Conservation (phyloP, 805 yeast species). For the Ogataea methylovora region DNA sequence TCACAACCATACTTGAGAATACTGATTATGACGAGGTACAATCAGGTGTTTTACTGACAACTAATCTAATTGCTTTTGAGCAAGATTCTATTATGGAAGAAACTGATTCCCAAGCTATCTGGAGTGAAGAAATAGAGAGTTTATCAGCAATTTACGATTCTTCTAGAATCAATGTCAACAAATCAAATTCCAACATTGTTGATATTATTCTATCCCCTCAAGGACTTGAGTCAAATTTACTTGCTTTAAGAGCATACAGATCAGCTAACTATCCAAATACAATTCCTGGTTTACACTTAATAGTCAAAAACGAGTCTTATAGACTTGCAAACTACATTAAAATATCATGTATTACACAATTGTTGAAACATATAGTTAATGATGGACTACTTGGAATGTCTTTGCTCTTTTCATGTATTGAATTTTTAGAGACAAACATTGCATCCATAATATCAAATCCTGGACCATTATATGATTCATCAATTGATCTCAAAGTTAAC, state of each 20-base stretch:
- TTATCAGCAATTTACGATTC: constrained; percentile 49
- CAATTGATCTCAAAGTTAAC: background rate
- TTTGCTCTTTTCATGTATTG: constrained; percentile 58
- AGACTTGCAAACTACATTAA: constrained; percentile 67
- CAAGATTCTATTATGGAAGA: constrained; percentile 5
- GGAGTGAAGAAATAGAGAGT: constrained; percentile 75
- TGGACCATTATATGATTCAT: constrained; percentile 48
- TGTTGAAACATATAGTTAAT: constrained; percentile 35
- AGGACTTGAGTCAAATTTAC: constrained; percentile 19
- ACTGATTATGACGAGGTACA: constrained; percentile 37
- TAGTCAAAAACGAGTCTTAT: constrained; percentile 32
- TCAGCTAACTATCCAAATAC: constrained; percentile 53
- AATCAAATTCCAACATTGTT: constrained; percentile 22
- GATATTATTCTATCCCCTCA: constrained; percentile 27
- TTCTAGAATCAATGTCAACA: constrained; percentile 26
- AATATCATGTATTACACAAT: constrained; percentile 41
- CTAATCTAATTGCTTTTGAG: constrained; percentile 22
- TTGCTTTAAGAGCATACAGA: constrained; percentile 33
- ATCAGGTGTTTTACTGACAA: constrained; percentile 45
- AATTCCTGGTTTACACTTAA: constrained; percentile 62
- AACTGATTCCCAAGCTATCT: constrained; percentile 29
- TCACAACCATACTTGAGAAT: constrained; percentile 37
- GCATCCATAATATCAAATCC: constrained; percentile 59
- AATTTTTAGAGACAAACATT: constrained; percentile 69
- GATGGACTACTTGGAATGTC: constrained; percentile 57